Evolutionary conservation across 345 rosid species (phyloP), one percentile per base, ranked within the genome.

Genomic region (Nasturtium officinale): DNA sequence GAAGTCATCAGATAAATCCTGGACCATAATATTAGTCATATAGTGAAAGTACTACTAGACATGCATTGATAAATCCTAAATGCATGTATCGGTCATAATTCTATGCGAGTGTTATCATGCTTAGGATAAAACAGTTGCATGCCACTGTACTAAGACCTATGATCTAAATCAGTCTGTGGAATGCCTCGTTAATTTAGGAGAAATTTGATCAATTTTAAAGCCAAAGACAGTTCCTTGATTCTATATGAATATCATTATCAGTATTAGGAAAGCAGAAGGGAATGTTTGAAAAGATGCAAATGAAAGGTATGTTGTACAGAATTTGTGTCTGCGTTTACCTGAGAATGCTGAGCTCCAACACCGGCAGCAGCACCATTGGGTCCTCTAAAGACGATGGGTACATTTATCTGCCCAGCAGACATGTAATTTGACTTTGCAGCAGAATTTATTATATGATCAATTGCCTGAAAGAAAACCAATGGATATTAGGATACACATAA

Each of bases 311-410:
- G 47, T 30, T 48, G 50, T 15, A 46, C 45, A 45, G 2, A 63
- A 38, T 38, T 52, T 54, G 28, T 3, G 17, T 63, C 3, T 20
- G 64, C 37, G 17, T 61, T 72, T 83, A 85, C 97, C 9, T 94
- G 98, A 72, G 98, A 94, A 79, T 94, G 98, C 69, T 94, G 98
- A 61, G 97, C 99, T 65, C 90, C 99, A 53, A 95, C 98, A 82
- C 98, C 99, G 61, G 98, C 96, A 70, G 99, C 97, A 38, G 95
- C 95, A 76, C 98, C 98, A 83, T 94, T 94, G 54, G 98, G 96
- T 71, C 97, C 97, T 78, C 97, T 86, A 73, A 91, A 91, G 65
- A 94, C 98, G 53, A 91, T 89, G 55, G 98, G 90, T 53, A 86
- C 97, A 11, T 81, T 64, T 6, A 94, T 77, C 67, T 87, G 91